phyloP scores from a whole-genome alignment of 768 basidiomycete species.

The Leucosporidium yakuticum region DNA sequence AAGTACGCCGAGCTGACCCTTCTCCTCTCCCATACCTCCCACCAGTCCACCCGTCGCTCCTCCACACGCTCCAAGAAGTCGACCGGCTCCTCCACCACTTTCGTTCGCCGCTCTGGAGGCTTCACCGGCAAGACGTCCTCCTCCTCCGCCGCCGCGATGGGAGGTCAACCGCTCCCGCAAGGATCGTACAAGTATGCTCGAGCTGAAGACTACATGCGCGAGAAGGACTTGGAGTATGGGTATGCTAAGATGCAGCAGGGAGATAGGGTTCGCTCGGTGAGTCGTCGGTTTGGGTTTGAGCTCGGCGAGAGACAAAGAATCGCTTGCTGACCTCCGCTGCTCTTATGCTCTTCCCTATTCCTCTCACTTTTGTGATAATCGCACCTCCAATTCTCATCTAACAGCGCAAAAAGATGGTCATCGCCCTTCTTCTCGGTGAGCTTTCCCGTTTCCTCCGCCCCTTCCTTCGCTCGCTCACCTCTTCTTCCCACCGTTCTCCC shows the following conservation, averaged over 20 bases:
- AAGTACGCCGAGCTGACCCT: too few relatives aligned
- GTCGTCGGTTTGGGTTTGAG: not conserved
- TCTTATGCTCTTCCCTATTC: not conserved
- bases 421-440: constrained; percentile 12
- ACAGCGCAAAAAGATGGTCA: constrained; percentile 22
- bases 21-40: too few relatives aligned
- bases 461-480: too few relatives aligned
- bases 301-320: not conserved
- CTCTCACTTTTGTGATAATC: not conserved
- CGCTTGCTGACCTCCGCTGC: not conserved
- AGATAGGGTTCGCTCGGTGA: not conserved
- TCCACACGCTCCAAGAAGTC: not conserved
- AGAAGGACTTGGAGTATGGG: constrained; percentile 29
- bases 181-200: too few relatives aligned
- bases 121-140: not conserved
- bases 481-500: not conserved
- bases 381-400: too few relatives aligned
- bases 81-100: not conserved
- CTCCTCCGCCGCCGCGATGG: too few relatives aligned
- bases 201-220: not conserved
- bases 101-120: constrained; percentile 2
- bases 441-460: not conserved
- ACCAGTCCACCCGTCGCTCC: not conserved
- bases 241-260: constrained; percentile 16
- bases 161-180: too few relatives aligned